Evolutionary conservation across 2,329 filamentous ascomycete species (phyloP), one percentile per base, ranked within the genome.

Genomic region (Clarireedia homoeocarpa): DNA sequence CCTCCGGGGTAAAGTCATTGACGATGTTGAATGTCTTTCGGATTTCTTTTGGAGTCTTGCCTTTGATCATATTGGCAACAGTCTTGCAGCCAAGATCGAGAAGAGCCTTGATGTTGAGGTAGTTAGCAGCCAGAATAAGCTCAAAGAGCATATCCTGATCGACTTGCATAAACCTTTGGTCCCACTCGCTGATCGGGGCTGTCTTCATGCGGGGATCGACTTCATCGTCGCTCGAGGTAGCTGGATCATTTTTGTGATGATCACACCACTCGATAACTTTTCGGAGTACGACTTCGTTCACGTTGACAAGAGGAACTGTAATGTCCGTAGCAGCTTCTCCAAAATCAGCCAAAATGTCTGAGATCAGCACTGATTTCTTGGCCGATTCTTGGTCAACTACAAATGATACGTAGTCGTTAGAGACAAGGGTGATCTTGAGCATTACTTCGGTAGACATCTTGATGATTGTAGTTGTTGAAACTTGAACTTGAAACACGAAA

Each of bases 41-140:
- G 68, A 99, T 99, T 78, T 99, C 94, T 72, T 99, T 94, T 3
- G 94, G 94, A 0, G 91, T 95, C 81, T 99, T 99, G 76, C 94
- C 94, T 88, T 99, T 99, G 80, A 99, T 99, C 94, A 99, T 99
- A 77, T 99, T 99, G 60, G 94, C 94, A n/a, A 99, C 94, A 0
- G 94, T 99, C 83, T 99, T 99, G 84, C 94, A 99, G 60, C 94
- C 94, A 58, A 97, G 92, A 63, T 99, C 94, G 27, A 99, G 86
- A 1, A 99, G 87, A 1, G 91, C 88, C 82, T 97, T 99, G 78
- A 99, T 99, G 66, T 99, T 94, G 58, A 99, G 86, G 73, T 97
- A 99, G 80, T 99, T 99, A 67, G 92, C 90, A 3, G 94, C 94
- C 89, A 99, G 81, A 66, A 99, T 99, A 69, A 99, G 97, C 78